A percentile compares a stretch with the other conserved stretches of the same genome.
phyloP scores from a whole-genome alignment of 345 rosid genomes.

The Salix suchowensis region DNA sequence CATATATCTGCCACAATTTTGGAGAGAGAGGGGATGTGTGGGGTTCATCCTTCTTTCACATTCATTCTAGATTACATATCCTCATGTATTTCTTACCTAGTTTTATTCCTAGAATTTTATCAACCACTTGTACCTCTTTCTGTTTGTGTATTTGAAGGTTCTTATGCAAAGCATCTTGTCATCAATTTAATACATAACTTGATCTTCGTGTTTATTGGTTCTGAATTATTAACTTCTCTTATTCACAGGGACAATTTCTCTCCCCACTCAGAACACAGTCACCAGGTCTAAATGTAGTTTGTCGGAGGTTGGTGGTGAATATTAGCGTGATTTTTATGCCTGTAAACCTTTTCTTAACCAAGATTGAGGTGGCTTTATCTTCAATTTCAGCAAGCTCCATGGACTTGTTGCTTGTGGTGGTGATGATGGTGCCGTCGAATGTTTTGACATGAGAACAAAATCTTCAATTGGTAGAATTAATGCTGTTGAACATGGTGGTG shows the following conservation, averaged over 20 bases:
- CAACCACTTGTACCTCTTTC: too few species aligned
- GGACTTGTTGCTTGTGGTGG: constrained; percentile 98
- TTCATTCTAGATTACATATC: too few species aligned
- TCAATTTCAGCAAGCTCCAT: constrained; percentile 61
- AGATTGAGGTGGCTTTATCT: constrained; percentile 10
- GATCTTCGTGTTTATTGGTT: not conserved
- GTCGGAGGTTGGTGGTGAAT: constrained; percentile 60
- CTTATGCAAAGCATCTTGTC: not conserved
- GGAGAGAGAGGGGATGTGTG: too few species aligned
- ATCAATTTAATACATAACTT: not conserved
- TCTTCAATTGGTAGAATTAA: constrained; percentile 78
- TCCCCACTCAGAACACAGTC: constrained; percentile 73
- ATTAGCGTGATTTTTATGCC: not conserved
- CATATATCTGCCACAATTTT: too few species aligned
- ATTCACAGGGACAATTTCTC: constrained; percentile 72
- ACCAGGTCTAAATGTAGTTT: constrained; percentile 83
- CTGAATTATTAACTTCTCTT: constrained; percentile 7
- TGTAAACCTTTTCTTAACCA: constrained; percentile 12
- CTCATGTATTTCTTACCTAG: too few species aligned
- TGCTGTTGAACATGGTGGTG: constrained; percentile 72
- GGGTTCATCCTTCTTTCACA: too few species aligned
- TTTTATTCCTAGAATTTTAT: too few species aligned
- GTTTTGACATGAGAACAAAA: constrained; percentile 83
- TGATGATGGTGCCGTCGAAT: constrained; percentile 93
- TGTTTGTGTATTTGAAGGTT: too few species aligned